phyloP scores from a whole-genome alignment of 306 rosid genomes.

The Casuarina equisetifolia region DNA sequence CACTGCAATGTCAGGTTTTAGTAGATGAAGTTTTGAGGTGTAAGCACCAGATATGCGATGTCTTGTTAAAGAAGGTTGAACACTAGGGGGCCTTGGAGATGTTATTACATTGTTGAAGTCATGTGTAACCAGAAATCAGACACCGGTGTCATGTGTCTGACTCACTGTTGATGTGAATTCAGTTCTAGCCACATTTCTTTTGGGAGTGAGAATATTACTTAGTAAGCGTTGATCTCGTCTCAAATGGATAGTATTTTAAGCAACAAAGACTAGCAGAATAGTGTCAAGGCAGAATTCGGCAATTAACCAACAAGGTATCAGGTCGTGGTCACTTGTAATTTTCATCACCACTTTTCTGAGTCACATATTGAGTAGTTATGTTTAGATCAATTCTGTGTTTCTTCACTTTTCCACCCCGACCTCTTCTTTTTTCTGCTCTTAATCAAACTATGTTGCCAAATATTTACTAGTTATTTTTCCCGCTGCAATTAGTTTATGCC shows the following conservation, averaged over 20 bases:
- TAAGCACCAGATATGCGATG: neutral
- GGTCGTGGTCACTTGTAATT: neutral
- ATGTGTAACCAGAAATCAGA: neutral
- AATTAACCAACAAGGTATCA: neutral
- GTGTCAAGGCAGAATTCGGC: neutral
- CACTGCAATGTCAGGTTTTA: neutral
- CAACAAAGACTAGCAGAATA: neutral
- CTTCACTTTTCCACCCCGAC: neutral
- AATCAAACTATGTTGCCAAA: neutral
- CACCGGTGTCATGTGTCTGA: neutral
- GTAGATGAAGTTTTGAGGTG: neutral
- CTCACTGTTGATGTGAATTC: neutral
- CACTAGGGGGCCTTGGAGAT: neutral
- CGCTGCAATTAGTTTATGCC: neutral
- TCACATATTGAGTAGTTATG: neutral
- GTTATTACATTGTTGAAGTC: neutral
- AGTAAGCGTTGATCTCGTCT: neutral
- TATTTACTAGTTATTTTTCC: neutral
- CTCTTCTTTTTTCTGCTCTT: neutral
- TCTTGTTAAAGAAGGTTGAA: neutral
- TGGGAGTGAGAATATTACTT: neutral
- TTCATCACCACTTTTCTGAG: neutral
- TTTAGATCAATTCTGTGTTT: neutral
- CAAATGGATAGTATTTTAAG: neutral
- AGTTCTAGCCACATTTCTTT: neutral